These are phyloP conservation scores for Neoarthrinium moseri DNA, from an alignment of 2,329 filamentous ascomycete species.

Conservation along the genomic window DNA sequence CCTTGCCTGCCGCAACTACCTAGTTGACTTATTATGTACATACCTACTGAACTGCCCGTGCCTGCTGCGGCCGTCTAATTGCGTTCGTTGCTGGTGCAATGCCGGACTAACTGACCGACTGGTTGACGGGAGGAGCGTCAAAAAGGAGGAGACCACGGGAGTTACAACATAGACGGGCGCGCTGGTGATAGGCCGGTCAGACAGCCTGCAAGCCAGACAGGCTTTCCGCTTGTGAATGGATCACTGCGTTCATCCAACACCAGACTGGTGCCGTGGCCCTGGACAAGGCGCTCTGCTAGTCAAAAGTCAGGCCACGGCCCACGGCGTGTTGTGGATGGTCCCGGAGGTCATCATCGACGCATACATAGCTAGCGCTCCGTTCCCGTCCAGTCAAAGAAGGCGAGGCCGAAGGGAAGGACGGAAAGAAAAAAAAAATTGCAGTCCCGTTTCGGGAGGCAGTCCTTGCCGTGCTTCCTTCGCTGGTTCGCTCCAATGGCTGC, in stretches of 20 bases:
- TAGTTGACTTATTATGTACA: no score
- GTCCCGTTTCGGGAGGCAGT: no score
- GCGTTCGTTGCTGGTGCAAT: no score
- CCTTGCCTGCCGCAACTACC: no score
- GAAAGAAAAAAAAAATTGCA: no score
- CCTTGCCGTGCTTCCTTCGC: background rate
- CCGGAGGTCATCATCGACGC: background rate
- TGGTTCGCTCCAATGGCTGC: background rate
- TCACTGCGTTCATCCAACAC: background rate
- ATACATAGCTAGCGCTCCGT: no score
- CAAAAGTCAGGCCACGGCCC: conserved; percentile 1
- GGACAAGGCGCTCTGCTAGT: background rate
- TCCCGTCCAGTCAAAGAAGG: background rate
- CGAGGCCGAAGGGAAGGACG: background rate
- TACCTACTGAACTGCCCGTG: no score
- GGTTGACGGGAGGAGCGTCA: no score
- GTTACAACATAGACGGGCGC: no score
- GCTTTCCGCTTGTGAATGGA: background rate
- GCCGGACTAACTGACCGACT: no score
- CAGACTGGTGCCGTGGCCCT: conserved; percentile 2
- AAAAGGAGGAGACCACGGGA: no score
- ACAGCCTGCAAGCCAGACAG: background rate
- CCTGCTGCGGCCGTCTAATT: no score
- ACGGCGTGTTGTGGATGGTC: background rate
- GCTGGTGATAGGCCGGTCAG: background rate